Base-by-base conservation (phyloP, 352 stramenopile genomes). In the Phytophthora citrophthora region DNA sequence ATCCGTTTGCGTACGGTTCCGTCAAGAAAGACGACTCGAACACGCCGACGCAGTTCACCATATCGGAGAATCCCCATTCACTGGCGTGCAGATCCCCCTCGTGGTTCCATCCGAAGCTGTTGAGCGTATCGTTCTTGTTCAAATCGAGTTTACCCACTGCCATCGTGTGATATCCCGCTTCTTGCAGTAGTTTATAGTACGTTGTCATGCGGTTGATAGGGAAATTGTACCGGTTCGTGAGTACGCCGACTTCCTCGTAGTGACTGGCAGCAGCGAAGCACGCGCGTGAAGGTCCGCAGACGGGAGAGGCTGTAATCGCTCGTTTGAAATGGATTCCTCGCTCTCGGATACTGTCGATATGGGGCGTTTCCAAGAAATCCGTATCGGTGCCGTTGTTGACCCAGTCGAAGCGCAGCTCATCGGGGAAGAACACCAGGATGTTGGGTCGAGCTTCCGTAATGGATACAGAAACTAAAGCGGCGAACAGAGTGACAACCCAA, bases 391-490 rank as follows among this genome's bases (percentile, higher is more conserved):
- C 64, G 49, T 73, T 76, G 50, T 76, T 76, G 39, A 74, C 58
- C 68, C 68, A 73, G 68, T 76, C 68, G 54, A 69, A 65, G 26
- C 64, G 64, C 38, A 77, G 51, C 11, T 76, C 57, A 15, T 76
- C 63, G 1, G 63, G 68, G 63, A 76, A 76, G 39, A 76, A 68
- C n/a, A 73, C 68, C 23, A 76, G 46, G 16, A 76, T 76, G 58
- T 76, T 76, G 15, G 64, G 68, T 13, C 68, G 57, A 58, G 61
- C 61, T 7, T 63, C 20, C 2, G 16, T 16, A 31, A 45, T 15
- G 26, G 45, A 45, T 2, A 57, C 12, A 16, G 62, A 31, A 26
- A 12, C 16, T 2, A 58, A 7, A 11, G 29, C 36, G 54, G 29
- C 45, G 2, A 31, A 20, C 7, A 48, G 16, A 36, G 38, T 18